Percentiles rank a stretch among this genome's conserved stretches.
These are phyloP conservation scores for Monascus ruber DNA, from an alignment of 2,329 filamentous ascomycete species.

Conservation along the genomic window DNA sequence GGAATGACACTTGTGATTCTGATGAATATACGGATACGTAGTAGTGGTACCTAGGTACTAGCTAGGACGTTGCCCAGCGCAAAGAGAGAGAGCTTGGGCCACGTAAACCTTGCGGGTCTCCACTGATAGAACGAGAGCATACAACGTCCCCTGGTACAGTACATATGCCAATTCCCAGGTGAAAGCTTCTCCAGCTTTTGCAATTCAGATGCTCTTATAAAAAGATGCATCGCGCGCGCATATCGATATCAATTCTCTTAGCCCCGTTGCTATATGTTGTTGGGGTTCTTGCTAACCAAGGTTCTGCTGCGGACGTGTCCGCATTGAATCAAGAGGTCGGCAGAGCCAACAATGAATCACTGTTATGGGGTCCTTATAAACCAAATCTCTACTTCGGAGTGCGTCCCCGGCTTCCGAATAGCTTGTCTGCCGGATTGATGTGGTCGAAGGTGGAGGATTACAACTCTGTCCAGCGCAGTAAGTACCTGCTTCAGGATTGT, in stretches of 20 bases:
- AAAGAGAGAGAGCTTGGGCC: conserved; percentile 20
- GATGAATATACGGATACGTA: too few species aligned
- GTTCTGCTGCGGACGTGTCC: conserved; percentile 18
- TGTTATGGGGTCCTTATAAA: conserved; percentile 93
- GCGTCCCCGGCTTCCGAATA: conserved; percentile 68
- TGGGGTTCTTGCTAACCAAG: conserved; percentile 17
- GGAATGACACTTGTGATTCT: too few species aligned
- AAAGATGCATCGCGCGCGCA: conserved; percentile 18
- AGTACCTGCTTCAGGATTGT: conserved; percentile 20
- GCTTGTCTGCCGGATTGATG: conserved; percentile 70
- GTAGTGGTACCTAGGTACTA: too few species aligned
- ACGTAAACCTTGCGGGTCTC: conserved; percentile 9
- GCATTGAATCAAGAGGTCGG: conserved; percentile 29
- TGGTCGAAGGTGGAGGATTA: conserved; percentile 82
- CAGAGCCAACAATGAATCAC: conserved; percentile 58
- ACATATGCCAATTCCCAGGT: conserved; percentile 8
- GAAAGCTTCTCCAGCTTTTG: conserved; percentile 3
- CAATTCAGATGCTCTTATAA: conserved; percentile 8
- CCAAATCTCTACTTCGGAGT: conserved; percentile 93
- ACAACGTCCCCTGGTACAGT: neutral
- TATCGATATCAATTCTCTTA: conserved; percentile 11
- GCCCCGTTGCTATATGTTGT: conserved; percentile 16
- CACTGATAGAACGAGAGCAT: too few species aligned
- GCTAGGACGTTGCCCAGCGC: neutral
- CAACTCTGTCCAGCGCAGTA: conserved; percentile 62